These are phyloP conservation scores for Luffa acutangula DNA, from an alignment of 306 rosid species.

Conservation along the genomic window DNA sequence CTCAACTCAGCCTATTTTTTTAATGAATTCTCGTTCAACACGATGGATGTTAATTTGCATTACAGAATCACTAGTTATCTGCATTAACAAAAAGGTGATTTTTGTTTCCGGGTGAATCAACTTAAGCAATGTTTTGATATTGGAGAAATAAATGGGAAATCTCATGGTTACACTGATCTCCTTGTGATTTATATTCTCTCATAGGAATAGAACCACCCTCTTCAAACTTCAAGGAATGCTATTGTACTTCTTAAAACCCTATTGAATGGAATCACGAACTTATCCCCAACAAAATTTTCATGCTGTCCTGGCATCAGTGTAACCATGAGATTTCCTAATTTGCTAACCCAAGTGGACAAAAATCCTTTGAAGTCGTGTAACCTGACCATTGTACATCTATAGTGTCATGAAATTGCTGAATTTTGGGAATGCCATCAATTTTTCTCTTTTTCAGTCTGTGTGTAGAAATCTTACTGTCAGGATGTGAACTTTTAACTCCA, in stretches of 20 bases:
- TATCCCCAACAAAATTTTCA: not conserved
- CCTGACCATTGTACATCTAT: not conserved
- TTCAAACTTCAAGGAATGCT: not conserved
- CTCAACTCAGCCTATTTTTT: not conserved
- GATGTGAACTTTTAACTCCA: not conserved
- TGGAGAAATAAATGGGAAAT: not conserved
- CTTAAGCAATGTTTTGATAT: not conserved
- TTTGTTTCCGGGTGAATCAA: not conserved
- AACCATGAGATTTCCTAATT: not conserved
- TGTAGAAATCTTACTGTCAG: not conserved
- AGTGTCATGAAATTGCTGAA: not conserved
- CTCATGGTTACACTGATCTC: no score
- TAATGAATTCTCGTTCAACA: not conserved
- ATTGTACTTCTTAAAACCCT: not conserved
- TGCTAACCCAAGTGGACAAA: not conserved
- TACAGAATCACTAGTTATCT: not conserved
- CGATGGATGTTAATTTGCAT: not conserved
- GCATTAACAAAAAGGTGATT: not conserved
- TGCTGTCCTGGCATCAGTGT: not conserved
- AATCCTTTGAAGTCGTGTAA: not conserved
- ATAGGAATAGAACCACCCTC: not conserved
- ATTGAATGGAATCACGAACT: not conserved
- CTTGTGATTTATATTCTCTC: not conserved
- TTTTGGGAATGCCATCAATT: not conserved
- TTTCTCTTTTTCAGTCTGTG: not conserved